These are phyloP conservation scores for Eucalyptus pumila DNA, from an alignment of 345 rosid species.

Conservation along the genomic window DNA sequence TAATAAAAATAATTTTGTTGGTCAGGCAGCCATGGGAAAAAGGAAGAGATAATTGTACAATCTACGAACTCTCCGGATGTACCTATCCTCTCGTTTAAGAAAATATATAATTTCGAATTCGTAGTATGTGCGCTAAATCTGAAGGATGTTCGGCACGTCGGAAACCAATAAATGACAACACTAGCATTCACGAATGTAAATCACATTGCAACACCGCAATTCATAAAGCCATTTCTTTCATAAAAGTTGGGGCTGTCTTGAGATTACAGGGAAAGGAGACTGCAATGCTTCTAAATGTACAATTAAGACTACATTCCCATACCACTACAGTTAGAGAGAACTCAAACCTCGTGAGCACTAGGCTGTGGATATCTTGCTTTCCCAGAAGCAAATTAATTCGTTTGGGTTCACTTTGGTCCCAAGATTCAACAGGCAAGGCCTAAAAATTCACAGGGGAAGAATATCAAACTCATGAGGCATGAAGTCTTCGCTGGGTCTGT, in stretches of 20 bases:
- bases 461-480: conserved; percentile 93
- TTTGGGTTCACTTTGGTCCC: neutral
- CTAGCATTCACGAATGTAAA: neutral
- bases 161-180: neutral
- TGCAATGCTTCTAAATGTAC: neutral
- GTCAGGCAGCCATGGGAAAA: neutral
- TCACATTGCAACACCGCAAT: neutral
- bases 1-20: neutral
- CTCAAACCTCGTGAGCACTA: neutral
- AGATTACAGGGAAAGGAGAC: neutral
- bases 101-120: neutral
- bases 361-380: neutral
- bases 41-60: neutral
- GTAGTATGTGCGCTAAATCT: neutral
- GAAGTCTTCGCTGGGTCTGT: conserved; percentile 85
- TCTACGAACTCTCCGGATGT: neutral
- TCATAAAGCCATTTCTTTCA: neutral
- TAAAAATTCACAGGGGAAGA: conserved; percentile 30
- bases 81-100: neutral
- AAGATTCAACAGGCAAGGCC: neutral
- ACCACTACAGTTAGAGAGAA: neutral
- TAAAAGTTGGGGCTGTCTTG: neutral
- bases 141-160: neutral
- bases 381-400: neutral
- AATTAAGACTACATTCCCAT: neutral